Conservation (phyloP, 1,284 basidiomycete species). For the Polyporus tsugae region DNA sequence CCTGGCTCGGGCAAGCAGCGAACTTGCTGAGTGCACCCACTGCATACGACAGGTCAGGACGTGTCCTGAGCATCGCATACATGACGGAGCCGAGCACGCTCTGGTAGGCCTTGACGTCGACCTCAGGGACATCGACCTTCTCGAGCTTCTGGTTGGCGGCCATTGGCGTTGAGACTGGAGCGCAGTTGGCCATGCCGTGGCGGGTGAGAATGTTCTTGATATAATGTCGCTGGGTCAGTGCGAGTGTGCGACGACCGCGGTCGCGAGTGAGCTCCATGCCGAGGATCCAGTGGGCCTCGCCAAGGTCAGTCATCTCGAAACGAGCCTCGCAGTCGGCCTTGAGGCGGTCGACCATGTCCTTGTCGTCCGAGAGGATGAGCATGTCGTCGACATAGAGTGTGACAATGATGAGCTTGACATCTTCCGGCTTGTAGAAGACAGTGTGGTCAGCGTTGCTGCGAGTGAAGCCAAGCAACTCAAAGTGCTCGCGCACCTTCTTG, state of each 20-base stretch:
- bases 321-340: no score
- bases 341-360: no score
- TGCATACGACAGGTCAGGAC: constrained; percentile 1
- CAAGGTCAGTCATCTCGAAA: constrained; percentile 38
- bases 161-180: constrained; percentile 45
- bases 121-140: constrained; percentile 19
- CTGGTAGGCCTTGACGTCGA: constrained; percentile 36
- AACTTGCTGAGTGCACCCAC: constrained; percentile 4
- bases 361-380: no score
- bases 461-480: background rate
- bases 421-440: background rate
- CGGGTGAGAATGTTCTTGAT: constrained; percentile 43
- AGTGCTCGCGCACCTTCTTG: background rate
- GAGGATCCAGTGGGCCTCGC: constrained; percentile 42
- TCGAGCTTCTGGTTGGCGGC: constrained; percentile 27
- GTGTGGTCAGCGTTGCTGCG: background rate
- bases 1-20: background rate
- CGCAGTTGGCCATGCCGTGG: constrained; percentile 43
- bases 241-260: constrained; percentile 33
- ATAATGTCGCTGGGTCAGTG: constrained; percentile 46
- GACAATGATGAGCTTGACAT: background rate
- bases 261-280: constrained; percentile 47
- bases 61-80: constrained; percentile 42
- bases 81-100: constrained; percentile 47
- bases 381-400: background rate